phyloP scores from a whole-genome alignment of 352 stramenopile species.

The Paralagenidium karlingii region DNA sequence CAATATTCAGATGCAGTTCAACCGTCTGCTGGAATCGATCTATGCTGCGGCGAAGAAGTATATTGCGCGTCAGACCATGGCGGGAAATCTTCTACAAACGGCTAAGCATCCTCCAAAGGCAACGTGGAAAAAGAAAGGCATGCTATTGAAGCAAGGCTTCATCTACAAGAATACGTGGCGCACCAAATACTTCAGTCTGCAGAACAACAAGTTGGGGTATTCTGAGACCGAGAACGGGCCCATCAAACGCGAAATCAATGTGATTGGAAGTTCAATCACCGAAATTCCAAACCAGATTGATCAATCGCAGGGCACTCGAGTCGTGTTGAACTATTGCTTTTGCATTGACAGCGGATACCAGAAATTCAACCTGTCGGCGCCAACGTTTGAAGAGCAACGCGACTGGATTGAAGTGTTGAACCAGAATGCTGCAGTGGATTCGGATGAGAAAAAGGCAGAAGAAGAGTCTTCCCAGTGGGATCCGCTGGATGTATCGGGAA shows the following conservation, averaged over 20 bases:
- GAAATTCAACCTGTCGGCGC: slow-evolving; percentile 72
- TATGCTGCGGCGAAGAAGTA: slow-evolving; percentile 79
- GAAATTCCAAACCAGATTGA: slow-evolving; percentile 83
- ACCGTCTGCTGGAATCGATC: slow-evolving; percentile 71
- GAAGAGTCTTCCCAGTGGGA: slow-evolving; percentile 62
- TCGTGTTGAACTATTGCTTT: slow-evolving; percentile 82
- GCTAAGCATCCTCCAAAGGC: slow-evolving; percentile 18
- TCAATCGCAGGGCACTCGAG: slow-evolving; percentile 71
- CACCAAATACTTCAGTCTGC: slow-evolving; percentile 73
- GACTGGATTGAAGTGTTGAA: slow-evolving; percentile 82
- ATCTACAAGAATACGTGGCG: slow-evolving; percentile 88
- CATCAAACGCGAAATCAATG: slow-evolving; percentile 82
- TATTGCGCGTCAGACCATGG: slow-evolving; percentile 56
- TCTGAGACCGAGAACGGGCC: slow-evolving; percentile 60
- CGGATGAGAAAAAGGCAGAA: slow-evolving; percentile 59
- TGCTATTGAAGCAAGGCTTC: slow-evolving; percentile 79
- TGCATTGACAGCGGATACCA: slow-evolving; percentile 71
- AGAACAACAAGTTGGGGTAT: slow-evolving; percentile 83
- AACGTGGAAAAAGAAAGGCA: slow-evolving; percentile 85
- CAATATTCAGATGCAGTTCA: slow-evolving; percentile 75
- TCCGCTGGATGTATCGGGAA: slow-evolving; percentile 52
- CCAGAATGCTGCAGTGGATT: slow-evolving; percentile 75
- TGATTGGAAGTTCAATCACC: slow-evolving; percentile 64
- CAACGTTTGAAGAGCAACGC: slow-evolving; percentile 78
- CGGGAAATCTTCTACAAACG: slow-evolving; percentile 25